These are phyloP conservation scores for Cystofilobasidium macerans DNA, from an alignment of 768 basidiomycete species.

Conservation along the genomic window DNA sequence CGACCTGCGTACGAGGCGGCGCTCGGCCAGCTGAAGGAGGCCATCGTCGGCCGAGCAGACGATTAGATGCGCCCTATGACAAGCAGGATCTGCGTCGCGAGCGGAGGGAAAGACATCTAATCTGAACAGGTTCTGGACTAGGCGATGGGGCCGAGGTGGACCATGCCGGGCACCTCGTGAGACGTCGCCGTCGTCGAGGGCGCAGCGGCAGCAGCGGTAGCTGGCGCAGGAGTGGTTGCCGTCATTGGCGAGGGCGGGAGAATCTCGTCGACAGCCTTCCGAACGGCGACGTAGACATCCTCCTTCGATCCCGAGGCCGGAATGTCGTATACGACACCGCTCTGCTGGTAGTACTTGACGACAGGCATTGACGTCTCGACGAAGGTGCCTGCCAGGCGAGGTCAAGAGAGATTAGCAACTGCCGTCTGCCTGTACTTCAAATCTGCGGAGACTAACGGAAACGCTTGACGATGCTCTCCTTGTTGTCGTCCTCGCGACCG, in stretches of 20 bases:
- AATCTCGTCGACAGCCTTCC: slow-evolving; percentile 46
- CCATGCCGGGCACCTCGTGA: no score
- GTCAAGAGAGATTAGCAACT: background rate
- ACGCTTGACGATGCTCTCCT: slow-evolving; percentile 89
- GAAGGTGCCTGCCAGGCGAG: slow-evolving; percentile 63
- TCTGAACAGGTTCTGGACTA: no score
- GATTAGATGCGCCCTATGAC: background rate
- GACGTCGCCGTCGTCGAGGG: no score
- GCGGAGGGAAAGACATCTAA: no score
- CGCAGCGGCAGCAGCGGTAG: no score
- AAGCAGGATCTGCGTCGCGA: no score
- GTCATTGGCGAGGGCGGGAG: slow-evolving; percentile 32
- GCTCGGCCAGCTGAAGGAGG: slow-evolving; percentile 4
- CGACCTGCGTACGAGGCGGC: slow-evolving; percentile 53
- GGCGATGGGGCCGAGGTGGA: no score
- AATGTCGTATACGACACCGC: slow-evolving; percentile 61
- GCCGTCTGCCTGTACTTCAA: no score
- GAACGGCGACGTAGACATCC: slow-evolving; percentile 55
- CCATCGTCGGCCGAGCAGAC: background rate
- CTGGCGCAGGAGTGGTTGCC: no score
- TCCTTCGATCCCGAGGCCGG: slow-evolving; percentile 49
- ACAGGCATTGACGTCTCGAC: slow-evolving; percentile 84
- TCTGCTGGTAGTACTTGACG: slow-evolving; percentile 61
- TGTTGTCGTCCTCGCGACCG: slow-evolving; percentile 91
- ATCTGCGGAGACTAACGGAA: slow-evolving; percentile 56